Evolutionary conservation across 1,284 basidiomycete genomes (phyloP), one percentile per base, ranked within the genome.

Genomic region (Omphalotus olearius): DNA sequence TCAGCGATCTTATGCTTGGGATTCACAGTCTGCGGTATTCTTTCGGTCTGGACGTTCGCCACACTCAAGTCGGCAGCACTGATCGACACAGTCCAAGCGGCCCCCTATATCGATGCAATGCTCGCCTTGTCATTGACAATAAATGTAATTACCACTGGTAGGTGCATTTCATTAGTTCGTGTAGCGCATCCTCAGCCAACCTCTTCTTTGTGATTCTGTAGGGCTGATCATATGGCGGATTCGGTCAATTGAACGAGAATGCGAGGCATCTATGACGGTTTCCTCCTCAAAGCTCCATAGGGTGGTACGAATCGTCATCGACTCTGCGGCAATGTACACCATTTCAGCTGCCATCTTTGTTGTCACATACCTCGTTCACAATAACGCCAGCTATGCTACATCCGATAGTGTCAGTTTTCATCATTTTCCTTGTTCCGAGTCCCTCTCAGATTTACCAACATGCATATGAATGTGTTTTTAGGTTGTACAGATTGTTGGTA

Each of bases 301-400:
- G 11, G 38, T 64, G 41, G 63, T 59, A 36, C 50, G 47, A 37
- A 54, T 58, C 35, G 48, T 59, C 30, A 57, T 63, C 47, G 61
- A 65, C 16, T 64, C 62, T 3, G 61, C 57, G 1, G 26, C 60
- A 35, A 47, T 65, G 23, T 61, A 60, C 47, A 59, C 61, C 6
- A 14, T 44, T 25, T 45, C 52, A 26, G 47, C 58, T 17, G 1
- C 61, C 4, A 30, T 59, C 16, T 51, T 53, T 14, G 60, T 64
- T 48, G 41, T 57, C 17, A 54, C 55, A 2, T 54, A 55, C 25
- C 52, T 60, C 17, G 39, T 53, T 13, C 43, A 49, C n/a, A 60
- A 45, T 26, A 48, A 51, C 45, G 50, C 54, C 9, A 43, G 58
- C 9, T 60, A 57, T 40, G 51, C 55, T 13, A 53, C 58, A 6